phyloP scores from a whole-genome alignment of 306 rosid genomes.

The Quercus berberidifolia region DNA sequence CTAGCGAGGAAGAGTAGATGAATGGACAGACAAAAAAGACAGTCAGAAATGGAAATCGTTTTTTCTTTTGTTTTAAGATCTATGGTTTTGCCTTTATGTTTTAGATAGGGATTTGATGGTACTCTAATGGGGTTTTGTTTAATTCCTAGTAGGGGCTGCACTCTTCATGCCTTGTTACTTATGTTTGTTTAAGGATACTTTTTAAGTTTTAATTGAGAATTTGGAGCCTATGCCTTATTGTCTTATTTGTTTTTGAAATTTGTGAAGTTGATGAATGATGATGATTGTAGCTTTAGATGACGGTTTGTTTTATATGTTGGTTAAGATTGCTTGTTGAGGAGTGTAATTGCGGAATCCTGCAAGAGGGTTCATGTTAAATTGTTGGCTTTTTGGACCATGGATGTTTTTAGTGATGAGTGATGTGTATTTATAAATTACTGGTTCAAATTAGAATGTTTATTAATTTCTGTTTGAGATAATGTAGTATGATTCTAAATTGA shows the following conservation, averaged over 20 bases:
- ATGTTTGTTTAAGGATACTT: background rate
- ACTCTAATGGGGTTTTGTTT: conserved; percentile 19
- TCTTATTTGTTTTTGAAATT: background rate
- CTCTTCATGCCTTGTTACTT: background rate
- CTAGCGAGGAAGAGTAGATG: conserved; percentile 61
- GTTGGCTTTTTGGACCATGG: background rate
- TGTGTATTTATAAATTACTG: background rate
- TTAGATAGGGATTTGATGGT: conserved; percentile 19
- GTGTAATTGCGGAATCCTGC: background rate
- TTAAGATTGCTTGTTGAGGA: background rate
- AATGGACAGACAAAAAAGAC: background rate
- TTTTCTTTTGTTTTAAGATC: background rate
- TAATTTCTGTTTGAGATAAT: too few relatives aligned
- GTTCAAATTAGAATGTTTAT: too few relatives aligned
- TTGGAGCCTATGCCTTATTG: background rate
- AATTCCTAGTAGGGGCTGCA: background rate
- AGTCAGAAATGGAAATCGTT: background rate
- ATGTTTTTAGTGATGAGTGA: background rate
- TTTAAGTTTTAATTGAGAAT: background rate
- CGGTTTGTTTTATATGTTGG: background rate
- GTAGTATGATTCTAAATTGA: too few relatives aligned
- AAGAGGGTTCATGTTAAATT: background rate
- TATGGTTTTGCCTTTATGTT: background rate
- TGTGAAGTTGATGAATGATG: background rate
- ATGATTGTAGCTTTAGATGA: background rate